Base-by-base conservation (phyloP, 805 yeast species). In the Metschnikowia lochheadii region DNA sequence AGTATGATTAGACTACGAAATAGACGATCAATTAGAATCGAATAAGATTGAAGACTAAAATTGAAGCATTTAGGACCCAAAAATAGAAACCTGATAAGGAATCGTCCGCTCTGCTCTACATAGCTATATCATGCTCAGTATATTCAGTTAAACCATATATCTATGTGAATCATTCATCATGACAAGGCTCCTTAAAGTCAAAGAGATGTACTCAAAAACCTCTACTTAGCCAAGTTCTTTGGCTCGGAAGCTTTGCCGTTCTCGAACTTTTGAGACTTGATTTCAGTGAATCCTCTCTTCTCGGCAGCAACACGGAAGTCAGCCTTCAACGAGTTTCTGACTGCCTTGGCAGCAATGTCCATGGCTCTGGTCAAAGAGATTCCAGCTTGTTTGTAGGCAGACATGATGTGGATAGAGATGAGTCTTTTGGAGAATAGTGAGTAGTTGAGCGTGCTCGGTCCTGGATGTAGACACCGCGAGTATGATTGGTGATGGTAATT, bases 261-360 rank as follows among this genome's bases (percentile, higher is more conserved):
- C 64, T 79, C 85, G 73, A 84, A 80, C 66, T 78, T 80, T 69
- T 85, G 82, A 57, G 78, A 85, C 69, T 81, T 82, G 61, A 83
- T 87, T 65, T 92, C 98, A 56, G 87, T 72, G 64, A 71, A 58
- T 60, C 84, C 84, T 78, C 95, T 87, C 69, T 78, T 81, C 64
- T 82, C 81, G 59, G 85, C 86, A 54, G 77, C 80, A 56, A 81
- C 86, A 70, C 86, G 87, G 67, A 82, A 70, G 65, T 91, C 96
- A 57, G 90, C 83, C 79, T 92, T 92, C 69, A 92, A 82, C 47
- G 97, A 85, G 63, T 79, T 77, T 78, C 97, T 89, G 62, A 89
- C 82, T 56, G 96, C 81, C 69, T 83, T 83, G 66, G 97, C 96
- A 65, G 97, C 88, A 66, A 92, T 80, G 60, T 96, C 82, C 71